Conservation (phyloP, 2,329 filamentous ascomycete genomes). For the Aspergillus pseudoglaucus region DNA sequence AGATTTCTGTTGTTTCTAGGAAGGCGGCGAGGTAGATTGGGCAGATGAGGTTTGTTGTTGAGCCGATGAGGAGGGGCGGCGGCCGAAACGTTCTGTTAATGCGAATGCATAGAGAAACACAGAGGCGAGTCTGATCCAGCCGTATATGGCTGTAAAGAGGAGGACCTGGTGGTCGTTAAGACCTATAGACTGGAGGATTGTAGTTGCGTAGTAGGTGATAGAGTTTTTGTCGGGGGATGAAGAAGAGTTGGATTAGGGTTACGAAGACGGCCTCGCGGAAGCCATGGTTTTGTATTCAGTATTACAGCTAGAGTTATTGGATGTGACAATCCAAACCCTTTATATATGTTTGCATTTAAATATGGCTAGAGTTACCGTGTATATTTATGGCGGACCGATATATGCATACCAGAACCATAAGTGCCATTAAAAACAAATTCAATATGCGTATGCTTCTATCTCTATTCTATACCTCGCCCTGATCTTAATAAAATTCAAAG, state of each 20-base stretch:
- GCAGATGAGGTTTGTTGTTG: slow-evolving; percentile 11
- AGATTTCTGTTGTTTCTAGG: slow-evolving; percentile 10
- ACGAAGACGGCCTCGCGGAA: slow-evolving; percentile 21
- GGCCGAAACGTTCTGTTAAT: slow-evolving; percentile 17
- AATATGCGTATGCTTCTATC: background rate
- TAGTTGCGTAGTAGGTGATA: slow-evolving; percentile 19
- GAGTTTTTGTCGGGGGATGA: slow-evolving; percentile 20
- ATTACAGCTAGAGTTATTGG: too few species aligned
- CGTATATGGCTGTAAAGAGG: slow-evolving; percentile 13
- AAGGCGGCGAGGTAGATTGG: slow-evolving; percentile 14
- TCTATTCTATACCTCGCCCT: background rate
- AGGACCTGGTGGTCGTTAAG: slow-evolving; percentile 9
- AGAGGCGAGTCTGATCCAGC: slow-evolving; percentile 13
- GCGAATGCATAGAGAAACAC: slow-evolving; percentile 16
- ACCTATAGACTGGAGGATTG: slow-evolving; percentile 15
- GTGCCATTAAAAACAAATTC: background rate
- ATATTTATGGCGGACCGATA: too few species aligned
- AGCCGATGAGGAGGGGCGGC: slow-evolving; percentile 23
- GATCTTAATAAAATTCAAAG: slow-evolving; percentile 29
- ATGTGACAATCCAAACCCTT: too few species aligned
- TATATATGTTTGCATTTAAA: too few species aligned
- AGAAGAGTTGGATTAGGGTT: slow-evolving; percentile 22
- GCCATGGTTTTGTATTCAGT: too few species aligned
- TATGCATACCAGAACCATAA: background rate
- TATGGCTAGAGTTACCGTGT: too few species aligned